Evolutionary conservation across 1,284 basidiomycete genomes (phyloP).

Genomic region (Sphagnurus paluster): DNA sequence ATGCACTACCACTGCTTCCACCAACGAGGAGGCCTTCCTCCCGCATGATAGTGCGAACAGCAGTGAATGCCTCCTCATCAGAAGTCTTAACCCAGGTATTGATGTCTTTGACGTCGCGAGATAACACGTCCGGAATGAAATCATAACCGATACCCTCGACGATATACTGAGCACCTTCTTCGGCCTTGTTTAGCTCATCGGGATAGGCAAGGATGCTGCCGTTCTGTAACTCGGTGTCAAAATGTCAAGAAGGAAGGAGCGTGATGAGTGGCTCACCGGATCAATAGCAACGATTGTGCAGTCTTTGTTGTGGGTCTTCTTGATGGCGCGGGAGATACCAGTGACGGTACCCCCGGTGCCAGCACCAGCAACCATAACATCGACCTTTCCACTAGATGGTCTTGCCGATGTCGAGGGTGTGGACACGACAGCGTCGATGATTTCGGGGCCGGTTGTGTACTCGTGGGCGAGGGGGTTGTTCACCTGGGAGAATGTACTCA

Average conservation of each 20-base stretch:
- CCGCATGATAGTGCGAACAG: slow-evolving; percentile 80
- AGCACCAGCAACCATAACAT: slow-evolving; percentile 85
- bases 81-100: slow-evolving; percentile 86
- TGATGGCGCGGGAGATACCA: slow-evolving; percentile 82
- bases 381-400: slow-evolving; percentile 73
- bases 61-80: slow-evolving; percentile 81
- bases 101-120: slow-evolving; percentile 52
- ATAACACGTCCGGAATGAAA: slow-evolving; percentile 84
- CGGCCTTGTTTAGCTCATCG: slow-evolving; percentile 58
- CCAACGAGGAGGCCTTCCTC: slow-evolving; percentile 89
- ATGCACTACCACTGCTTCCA: slow-evolving; percentile 86
- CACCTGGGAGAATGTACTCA: slow-evolving; percentile 36
- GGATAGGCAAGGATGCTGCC: slow-evolving; percentile 88
- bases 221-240: slow-evolving; percentile 42
- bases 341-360: slow-evolving; percentile 96
- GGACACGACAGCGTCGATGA: slow-evolving; percentile 70
- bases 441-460: slow-evolving; percentile 85
- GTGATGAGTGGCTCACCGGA: slow-evolving; percentile 59
- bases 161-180: slow-evolving; percentile 65
- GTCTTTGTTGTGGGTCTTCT: slow-evolving; percentile 71
- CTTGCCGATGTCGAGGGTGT: slow-evolving; percentile 56
- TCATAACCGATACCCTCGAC: slow-evolving; percentile 97
- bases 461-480: slow-evolving; percentile 94
- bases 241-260: slow-evolving; percentile 3
- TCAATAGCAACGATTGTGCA: slow-evolving; percentile 86